Conservation (phyloP, 129 eudicot species). For the Artemisia tridentata region DNA sequence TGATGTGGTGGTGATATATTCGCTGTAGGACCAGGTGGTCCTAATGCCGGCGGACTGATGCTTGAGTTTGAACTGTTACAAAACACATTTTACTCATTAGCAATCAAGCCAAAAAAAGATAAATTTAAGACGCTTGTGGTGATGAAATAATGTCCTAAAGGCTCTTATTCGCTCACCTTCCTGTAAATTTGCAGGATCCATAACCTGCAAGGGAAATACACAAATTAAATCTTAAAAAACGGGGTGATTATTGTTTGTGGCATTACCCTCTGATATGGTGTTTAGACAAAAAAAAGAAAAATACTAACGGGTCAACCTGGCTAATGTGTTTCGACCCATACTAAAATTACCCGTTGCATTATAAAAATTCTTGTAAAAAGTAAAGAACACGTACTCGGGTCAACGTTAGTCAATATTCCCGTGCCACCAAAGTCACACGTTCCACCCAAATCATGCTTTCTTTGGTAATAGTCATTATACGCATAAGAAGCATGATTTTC, state of each 20-base stretch:
- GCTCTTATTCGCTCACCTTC: constrained; percentile 40
- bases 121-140: background rate
- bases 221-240: background rate
- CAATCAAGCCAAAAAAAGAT: background rate
- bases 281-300: too few relatives aligned
- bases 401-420: constrained; percentile 24
- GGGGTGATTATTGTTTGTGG: background rate
- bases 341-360: too few relatives aligned
- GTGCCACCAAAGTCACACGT: constrained; percentile 46
- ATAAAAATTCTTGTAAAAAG: background rate
- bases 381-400: constrained; percentile 31
- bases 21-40: constrained; percentile 52
- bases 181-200: constrained; percentile 76
- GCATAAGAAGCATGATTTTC: constrained; percentile 47
- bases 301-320: background rate
- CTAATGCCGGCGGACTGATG: constrained; percentile 52
- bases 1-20: constrained; percentile 31
- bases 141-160: background rate
- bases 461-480: constrained; percentile 40
- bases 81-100: constrained; percentile 20
- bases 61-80: constrained; percentile 55
- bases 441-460: constrained; percentile 31
- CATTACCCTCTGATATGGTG: background rate
- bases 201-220: constrained; percentile 51
- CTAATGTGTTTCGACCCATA: background rate